Evolutionary conservation across 2,329 filamentous ascomycete species (phyloP), one percentile per base, ranked within the genome.

Genomic region (Ceratocystis diversiconidia): DNA sequence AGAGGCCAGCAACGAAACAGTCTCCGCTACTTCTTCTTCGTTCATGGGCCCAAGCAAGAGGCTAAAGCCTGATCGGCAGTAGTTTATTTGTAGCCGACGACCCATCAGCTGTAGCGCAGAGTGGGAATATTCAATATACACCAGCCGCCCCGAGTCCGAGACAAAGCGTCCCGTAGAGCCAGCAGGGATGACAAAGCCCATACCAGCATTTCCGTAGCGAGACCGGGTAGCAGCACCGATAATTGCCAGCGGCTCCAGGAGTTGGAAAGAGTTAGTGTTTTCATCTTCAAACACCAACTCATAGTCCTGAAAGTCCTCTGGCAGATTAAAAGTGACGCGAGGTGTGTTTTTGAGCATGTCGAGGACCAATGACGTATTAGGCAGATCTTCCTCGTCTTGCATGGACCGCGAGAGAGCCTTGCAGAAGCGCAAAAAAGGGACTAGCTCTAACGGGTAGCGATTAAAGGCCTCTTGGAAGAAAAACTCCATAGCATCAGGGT

Each of bases 251-350:
- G 85, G 80, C 57, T 80, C 78, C 0, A 80, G 77, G 3, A 96
- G 81, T 68, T 83, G 80, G 68, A 96, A 88, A 19, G 84, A 84
- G 70, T 95, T 94, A 30, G 84, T 85, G 69, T 94, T 92, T 67
- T 94, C 89, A 69, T 96, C 90, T 74, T 96, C 92, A 64, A 88
- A 85, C 48, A 88, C 85, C 12, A 92, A 84, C 68, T 86, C 83
- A 70, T 95, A 96, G 44, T 82, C 83, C 52, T 82, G 80, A 73
- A 95, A 96, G 41, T 82, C 75, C 0, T 80, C 75, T 0, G 89
- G 86, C n/a, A 96, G 80, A 12, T 82, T 79, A 69, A 95, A 86
- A 32, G 92, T 96, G 65, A 96, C 83, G 5, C 83, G 87, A 1
- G 84, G 82, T 64, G 91, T 87, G 66, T 79, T 81, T 66, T 86